Percentiles rank a stretch among this genome's conserved stretches.
Conservation (phyloP, 331 rosid species). For the Prunus yedoensis region DNA sequence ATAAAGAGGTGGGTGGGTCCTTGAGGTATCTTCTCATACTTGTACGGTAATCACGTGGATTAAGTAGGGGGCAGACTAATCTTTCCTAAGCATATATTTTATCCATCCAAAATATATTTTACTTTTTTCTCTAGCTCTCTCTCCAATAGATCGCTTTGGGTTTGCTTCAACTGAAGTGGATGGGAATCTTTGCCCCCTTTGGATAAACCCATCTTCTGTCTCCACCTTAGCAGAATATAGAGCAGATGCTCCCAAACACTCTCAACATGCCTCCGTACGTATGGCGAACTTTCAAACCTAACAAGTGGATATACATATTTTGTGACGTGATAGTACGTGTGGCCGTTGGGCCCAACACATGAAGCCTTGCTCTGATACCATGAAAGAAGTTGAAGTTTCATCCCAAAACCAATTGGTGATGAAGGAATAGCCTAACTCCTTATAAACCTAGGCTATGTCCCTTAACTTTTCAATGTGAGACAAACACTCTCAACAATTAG, state of each 20-base stretch:
- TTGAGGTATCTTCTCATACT: background rate
- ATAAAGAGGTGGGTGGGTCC: constrained; percentile 3
- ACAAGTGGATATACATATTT: too few relatives aligned
- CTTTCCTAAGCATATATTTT: background rate
- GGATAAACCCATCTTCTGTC: constrained; percentile 9
- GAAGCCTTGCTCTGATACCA: too few relatives aligned
- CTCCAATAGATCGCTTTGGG: background rate
- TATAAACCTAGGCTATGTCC: too few relatives aligned
- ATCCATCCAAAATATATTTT: background rate
- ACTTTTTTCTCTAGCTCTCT: background rate
- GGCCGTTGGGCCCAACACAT: fast-evolving
- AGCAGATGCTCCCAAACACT: background rate
- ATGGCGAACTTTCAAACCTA: too few relatives aligned
- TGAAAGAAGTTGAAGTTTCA: too few relatives aligned
- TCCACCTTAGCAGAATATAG: constrained; percentile 1
- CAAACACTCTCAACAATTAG: background rate
- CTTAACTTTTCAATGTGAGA: too few relatives aligned
- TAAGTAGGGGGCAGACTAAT: background rate
- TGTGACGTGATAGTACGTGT: fast-evolving
- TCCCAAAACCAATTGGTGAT: too few relatives aligned
- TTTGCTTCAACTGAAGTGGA: background rate
- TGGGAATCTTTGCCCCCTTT: constrained; percentile 9
- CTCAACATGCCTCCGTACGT: too few relatives aligned
- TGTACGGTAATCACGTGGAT: constrained; percentile 12
- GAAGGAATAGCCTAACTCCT: too few relatives aligned